These are phyloP conservation scores for Penicillium expansum DNA, from an alignment of 2,329 filamentous ascomycete genomes.

Conservation along the genomic window DNA sequence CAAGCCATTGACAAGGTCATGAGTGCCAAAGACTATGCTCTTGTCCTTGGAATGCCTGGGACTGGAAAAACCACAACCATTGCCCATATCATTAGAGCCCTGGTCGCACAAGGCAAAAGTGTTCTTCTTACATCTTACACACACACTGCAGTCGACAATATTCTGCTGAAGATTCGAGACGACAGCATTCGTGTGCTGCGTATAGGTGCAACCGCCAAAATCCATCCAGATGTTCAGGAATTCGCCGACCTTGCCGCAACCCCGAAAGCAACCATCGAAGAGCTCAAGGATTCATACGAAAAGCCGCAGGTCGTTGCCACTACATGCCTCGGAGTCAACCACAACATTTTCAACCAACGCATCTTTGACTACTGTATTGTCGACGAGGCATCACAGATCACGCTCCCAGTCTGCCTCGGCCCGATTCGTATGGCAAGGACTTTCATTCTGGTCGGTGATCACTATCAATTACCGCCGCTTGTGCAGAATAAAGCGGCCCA, in stretches of 20 bases:
- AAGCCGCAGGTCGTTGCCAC: slow-evolving; percentile 87
- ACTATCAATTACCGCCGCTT: slow-evolving; percentile 90
- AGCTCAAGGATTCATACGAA: slow-evolving; percentile 80
- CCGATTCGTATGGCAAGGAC: slow-evolving; percentile 89
- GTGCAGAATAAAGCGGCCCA: slow-evolving; percentile 89
- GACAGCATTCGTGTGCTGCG: slow-evolving; percentile 77
- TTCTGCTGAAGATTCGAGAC: slow-evolving; percentile 82
- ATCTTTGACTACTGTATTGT: slow-evolving; percentile 98
- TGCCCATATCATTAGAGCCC: slow-evolving; percentile 88
- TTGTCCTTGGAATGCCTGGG: slow-evolving; percentile 97
- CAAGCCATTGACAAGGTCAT: slow-evolving; percentile 91
- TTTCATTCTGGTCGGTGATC: slow-evolving; percentile 94
- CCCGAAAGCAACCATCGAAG: slow-evolving; percentile 73
- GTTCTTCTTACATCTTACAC: slow-evolving; percentile 94
- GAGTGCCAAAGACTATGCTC: slow-evolving; percentile 88
- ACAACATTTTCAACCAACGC: slow-evolving; percentile 81
- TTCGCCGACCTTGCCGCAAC: slow-evolving; percentile 78
- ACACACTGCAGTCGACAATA: slow-evolving; percentile 97
- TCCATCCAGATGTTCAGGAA: slow-evolving; percentile 81
- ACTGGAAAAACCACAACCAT: slow-evolving; percentile 99
- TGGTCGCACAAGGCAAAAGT: slow-evolving; percentile 85
- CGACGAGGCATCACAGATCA: slow-evolving; percentile 97
- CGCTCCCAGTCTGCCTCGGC: slow-evolving; percentile 87
- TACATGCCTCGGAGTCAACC: slow-evolving; percentile 88
- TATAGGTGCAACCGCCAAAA: slow-evolving; percentile 79